Evolutionary conservation across 2,329 filamentous ascomycete species (phyloP).

Genomic region (Trichophyton simii): DNA sequence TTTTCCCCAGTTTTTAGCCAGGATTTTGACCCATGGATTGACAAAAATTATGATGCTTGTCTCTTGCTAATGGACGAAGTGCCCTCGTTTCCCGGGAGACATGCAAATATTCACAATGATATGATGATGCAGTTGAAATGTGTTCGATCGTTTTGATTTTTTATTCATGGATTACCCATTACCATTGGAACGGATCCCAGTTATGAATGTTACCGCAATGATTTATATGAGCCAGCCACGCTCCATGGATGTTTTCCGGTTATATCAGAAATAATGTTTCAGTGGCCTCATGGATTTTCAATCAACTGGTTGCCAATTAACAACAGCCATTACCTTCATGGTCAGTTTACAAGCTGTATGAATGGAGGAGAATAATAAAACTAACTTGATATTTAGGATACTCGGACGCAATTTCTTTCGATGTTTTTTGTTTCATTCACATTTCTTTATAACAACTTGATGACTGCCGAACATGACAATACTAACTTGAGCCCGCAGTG

Average conservation of each 20-base stretch:
- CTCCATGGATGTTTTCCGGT: background rate
- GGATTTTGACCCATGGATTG: background rate
- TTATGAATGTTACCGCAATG: background rate
- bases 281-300: slow-evolving; percentile 1
- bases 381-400: background rate
- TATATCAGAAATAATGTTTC: background rate
- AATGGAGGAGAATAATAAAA: background rate
- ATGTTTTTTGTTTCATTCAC: slow-evolving; percentile 1
- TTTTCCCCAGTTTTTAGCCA: background rate
- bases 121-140: slow-evolving; percentile 8
- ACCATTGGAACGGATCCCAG: background rate
- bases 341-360: background rate
- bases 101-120: slow-evolving; percentile 8
- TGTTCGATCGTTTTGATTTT: background rate
- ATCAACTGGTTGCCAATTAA: background rate
- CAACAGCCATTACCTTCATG: background rate
- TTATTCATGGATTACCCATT: background rate
- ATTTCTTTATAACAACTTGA: background rate
- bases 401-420: background rate
- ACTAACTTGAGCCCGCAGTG: slow-evolving; percentile 9
- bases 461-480: slow-evolving; percentile 3
- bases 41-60: slow-evolving; percentile 1
- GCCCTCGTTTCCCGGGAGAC: slow-evolving; percentile 5
- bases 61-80: slow-evolving; percentile 2
- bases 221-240: slow-evolving; percentile 1